phyloP scores from a whole-genome alignment of 2,329 filamentous ascomycete genomes.

The Geoglossum cookeanum region DNA sequence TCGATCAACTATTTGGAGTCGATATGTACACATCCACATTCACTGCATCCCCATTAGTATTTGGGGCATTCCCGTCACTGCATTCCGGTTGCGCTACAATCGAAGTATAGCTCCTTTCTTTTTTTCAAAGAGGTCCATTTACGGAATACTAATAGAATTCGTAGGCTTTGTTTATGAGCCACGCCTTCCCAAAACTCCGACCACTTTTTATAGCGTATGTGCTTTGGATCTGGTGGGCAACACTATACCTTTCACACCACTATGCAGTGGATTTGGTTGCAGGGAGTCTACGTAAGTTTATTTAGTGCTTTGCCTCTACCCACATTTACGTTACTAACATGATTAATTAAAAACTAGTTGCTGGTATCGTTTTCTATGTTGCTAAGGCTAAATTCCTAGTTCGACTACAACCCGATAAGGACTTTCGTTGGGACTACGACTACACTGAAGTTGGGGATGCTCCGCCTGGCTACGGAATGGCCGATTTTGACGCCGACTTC shows the following conservation, averaged over 20 bases:
- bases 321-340: constrained; percentile 11
- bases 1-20: constrained; percentile 77
- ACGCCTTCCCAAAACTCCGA: constrained; percentile 70
- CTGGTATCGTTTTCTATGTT: constrained; percentile 64
- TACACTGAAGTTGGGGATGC: constrained; percentile 69
- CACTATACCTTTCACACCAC: constrained; percentile 95
- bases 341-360: constrained; percentile 22
- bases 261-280: constrained; percentile 87
- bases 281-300: constrained; percentile 43
- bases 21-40: constrained; percentile 90
- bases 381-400: constrained; percentile 66
- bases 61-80: constrained; percentile 85
- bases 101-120: constrained; percentile 24
- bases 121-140: too few relatives aligned
- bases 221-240: constrained; percentile 94
- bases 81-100: constrained; percentile 80
- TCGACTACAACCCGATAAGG: constrained; percentile 64
- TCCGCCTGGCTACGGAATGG: constrained; percentile 31
- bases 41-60: constrained; percentile 75
- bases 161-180: constrained; percentile 68
- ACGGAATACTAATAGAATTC: background rate
- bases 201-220: constrained; percentile 68
- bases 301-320: too few relatives aligned
- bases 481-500: constrained; percentile 31
- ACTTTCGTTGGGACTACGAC: constrained; percentile 86